Evolutionary conservation across 345 rosid species (phyloP).

Genomic region (Brassica rapa): DNA sequence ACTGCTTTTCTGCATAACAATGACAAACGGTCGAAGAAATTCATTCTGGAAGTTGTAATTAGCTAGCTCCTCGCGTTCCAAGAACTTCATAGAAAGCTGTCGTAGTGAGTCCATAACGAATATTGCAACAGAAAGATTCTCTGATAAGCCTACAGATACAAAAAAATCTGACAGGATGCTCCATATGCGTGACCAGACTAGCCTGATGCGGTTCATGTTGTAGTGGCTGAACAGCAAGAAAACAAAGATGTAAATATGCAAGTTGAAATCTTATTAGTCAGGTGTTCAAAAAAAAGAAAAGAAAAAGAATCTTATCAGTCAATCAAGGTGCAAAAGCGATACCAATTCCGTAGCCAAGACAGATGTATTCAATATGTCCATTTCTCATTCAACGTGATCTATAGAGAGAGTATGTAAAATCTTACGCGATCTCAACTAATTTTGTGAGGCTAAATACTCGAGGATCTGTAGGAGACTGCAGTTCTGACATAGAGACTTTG

Average conservation of each 20-base stretch:
- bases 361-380: slow-evolving; percentile 9
- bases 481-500: slow-evolving; percentile 89
- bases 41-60: slow-evolving; percentile 97
- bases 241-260: not conserved
- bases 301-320: slow-evolving; percentile 13
- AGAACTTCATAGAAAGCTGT: slow-evolving; percentile 94
- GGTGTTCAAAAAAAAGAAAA: no score
- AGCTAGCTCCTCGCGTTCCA: slow-evolving; percentile 96
- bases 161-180: slow-evolving; percentile 91
- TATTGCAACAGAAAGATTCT: slow-evolving; percentile 93
- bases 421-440: slow-evolving; percentile 96
- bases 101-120: slow-evolving; percentile 97
- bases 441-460: slow-evolving; percentile 98
- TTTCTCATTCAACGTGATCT: slow-evolving; percentile 21
- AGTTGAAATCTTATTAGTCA: slow-evolving; percentile 23
- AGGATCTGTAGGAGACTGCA: slow-evolving; percentile 98
- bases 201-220: slow-evolving; percentile 95
- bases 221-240: slow-evolving; percentile 70
- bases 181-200: slow-evolving; percentile 98
- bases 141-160: slow-evolving; percentile 93
- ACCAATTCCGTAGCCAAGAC: slow-evolving; percentile 12
- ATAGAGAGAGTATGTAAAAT: slow-evolving; percentile 16
- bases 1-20: slow-evolving; percentile 88
- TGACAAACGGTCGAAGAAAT: slow-evolving; percentile 90
- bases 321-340: slow-evolving; percentile 1